phyloP scores from a whole-genome alignment of 1,139 yeast genomes.

The Pichia sp. region DNA sequence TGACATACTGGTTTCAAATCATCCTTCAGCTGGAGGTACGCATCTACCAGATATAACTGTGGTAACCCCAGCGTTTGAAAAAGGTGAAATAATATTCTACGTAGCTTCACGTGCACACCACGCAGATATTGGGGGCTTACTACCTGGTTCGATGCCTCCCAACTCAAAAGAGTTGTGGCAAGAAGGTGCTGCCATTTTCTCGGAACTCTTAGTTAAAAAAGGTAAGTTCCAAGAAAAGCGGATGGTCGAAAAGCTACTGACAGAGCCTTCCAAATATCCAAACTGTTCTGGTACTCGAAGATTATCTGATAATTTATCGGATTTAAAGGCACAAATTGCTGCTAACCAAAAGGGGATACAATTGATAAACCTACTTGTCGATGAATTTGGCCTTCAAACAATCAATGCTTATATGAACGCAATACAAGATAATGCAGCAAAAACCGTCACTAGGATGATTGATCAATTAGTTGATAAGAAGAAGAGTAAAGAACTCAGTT shows the following conservation, averaged over 20 bases:
- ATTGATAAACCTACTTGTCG: slow-evolving; percentile 44
- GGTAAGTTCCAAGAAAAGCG: slow-evolving; percentile 54
- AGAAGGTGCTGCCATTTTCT: slow-evolving; percentile 59
- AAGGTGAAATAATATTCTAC: slow-evolving; percentile 46
- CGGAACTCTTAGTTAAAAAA: slow-evolving; percentile 50
- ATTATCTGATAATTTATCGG: slow-evolving; percentile 55
- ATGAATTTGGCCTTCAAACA: slow-evolving; percentile 46
- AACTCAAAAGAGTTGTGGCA: slow-evolving; percentile 56
- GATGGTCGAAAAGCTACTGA: slow-evolving; percentile 40
- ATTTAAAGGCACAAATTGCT: slow-evolving; percentile 63
- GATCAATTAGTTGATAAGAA: slow-evolving; percentile 31
- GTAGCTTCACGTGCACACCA: slow-evolving; percentile 68
- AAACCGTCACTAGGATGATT: slow-evolving; percentile 42
- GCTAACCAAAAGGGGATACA: slow-evolving; percentile 62
- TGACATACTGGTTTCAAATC: slow-evolving; percentile 55
- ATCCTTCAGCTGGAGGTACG: slow-evolving; percentile 59
- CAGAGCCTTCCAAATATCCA: slow-evolving; percentile 48
- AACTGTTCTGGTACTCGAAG: slow-evolving; percentile 62
- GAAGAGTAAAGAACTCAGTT: slow-evolving; percentile 37
- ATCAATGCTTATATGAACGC: slow-evolving; percentile 59
- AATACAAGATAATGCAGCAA: slow-evolving; percentile 57
- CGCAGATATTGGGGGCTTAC: slow-evolving; percentile 62
- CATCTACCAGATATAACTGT: slow-evolving; percentile 76
- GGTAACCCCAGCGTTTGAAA: slow-evolving; percentile 56
- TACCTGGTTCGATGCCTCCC: slow-evolving; percentile 67